Evolutionary conservation across 768 basidiomycete species (phyloP).

Genomic region (Psilocybe cubensis): DNA sequence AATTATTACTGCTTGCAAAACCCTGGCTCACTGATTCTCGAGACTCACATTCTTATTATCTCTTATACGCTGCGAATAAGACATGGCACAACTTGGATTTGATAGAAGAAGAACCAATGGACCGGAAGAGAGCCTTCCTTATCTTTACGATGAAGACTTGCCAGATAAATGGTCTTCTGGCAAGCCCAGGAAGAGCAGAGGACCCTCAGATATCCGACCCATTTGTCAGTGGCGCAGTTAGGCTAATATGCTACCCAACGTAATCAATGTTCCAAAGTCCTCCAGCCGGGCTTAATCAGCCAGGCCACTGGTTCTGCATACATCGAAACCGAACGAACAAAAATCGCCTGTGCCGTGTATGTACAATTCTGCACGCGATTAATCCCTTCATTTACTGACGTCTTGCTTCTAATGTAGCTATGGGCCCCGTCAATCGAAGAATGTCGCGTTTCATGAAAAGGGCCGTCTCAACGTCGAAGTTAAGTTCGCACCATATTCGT

Average conservation of each 20-base stretch:
- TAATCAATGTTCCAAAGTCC: conserved; percentile 51
- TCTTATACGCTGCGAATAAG: no score
- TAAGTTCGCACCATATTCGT: conserved; percentile 96
- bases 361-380: conserved; percentile 9
- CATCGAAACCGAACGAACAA: conserved; percentile 89
- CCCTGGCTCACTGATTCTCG: no score
- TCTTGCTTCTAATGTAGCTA: conserved; percentile 50
- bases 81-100: conserved; percentile 59
- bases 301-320: conserved; percentile 98
- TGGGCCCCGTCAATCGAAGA: conserved; percentile 86
- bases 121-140: conserved; percentile 80
- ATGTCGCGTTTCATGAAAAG: conserved; percentile 78
- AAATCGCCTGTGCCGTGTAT: conserved; percentile 97
- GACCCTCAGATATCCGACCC: conserved; percentile 71
- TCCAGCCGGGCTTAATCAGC: conserved; percentile 87
- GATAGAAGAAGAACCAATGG: conserved; percentile 92
- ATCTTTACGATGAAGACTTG: conserved; percentile 54
- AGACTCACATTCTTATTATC: no score
- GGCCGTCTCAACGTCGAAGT: conserved; percentile 94
- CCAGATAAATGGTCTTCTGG: conserved; percentile 32
- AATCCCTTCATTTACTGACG: conserved; percentile 5
- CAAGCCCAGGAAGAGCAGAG: conserved; percentile 53
- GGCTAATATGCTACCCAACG: conserved; percentile 9
- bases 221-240: conserved; percentile 66
- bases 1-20: no score